Conservation (phyloP, 306 rosid genomes). For the Oemleria cerasiformis region DNA sequence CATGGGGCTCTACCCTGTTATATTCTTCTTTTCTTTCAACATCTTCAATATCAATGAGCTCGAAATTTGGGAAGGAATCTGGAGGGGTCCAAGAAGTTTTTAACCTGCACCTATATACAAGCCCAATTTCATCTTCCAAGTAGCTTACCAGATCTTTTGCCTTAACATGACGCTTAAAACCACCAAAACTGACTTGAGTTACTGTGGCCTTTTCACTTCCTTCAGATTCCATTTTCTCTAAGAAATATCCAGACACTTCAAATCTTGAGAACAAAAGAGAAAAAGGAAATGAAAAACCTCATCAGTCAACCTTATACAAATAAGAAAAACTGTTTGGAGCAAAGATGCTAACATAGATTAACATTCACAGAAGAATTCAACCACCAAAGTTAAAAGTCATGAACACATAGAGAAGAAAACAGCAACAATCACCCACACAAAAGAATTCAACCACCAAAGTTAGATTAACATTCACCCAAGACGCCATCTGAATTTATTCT, state of each 20-base stretch:
- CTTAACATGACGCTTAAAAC: slow-evolving; percentile 50
- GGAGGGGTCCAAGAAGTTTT: slow-evolving; percentile 86
- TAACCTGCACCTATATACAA: slow-evolving; percentile 64
- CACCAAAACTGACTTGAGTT: slow-evolving; percentile 79
- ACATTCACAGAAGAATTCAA: neutral
- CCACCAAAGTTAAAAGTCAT: neutral
- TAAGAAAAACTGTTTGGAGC: neutral
- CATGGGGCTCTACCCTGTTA: slow-evolving; percentile 68
- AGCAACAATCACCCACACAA: neutral
- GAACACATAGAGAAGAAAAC: too few relatives aligned
- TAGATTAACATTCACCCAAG: neutral
- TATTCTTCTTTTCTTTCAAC: slow-evolving; percentile 32
- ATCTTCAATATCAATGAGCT: slow-evolving; percentile 16
- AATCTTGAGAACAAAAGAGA: neutral
- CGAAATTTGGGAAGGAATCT: slow-evolving; percentile 64
- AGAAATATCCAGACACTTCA: neutral
- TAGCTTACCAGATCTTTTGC: slow-evolving; percentile 47
- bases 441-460: neutral
- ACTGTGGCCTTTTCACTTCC: slow-evolving; percentile 37
- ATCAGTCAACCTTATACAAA: neutral
- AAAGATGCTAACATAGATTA: neutral
- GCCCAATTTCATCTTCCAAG: slow-evolving; percentile 58
- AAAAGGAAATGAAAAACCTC: neutral
- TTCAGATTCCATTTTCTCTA: slow-evolving; percentile 43
- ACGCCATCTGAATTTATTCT: neutral